A percentile compares a stretch with the other conserved stretches of the same genome.
phyloP scores from a whole-genome alignment of 78 protist genomes.

The Dictyostelium brefeldianum region DNA sequence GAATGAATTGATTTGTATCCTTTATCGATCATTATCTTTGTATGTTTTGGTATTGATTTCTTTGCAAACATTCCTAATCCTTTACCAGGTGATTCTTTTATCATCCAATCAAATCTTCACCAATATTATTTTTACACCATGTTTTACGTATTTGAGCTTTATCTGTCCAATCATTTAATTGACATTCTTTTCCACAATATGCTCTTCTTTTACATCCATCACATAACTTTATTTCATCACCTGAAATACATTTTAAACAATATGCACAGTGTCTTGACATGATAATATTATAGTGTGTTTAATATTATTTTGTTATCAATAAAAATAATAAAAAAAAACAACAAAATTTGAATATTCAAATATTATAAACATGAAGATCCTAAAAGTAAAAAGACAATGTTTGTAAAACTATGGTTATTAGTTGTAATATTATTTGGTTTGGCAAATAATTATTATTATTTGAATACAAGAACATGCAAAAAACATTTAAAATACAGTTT shows the following conservation, averaged over 20 bases:
- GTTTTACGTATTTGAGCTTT: slow-evolving; percentile 14
- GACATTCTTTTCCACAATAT: slow-evolving; percentile 26
- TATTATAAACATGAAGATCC: too few relatives aligned
- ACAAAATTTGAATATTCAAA: too few relatives aligned
- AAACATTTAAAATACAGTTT: too few relatives aligned
- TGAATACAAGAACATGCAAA: too few relatives aligned
- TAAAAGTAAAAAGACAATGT: too few relatives aligned
- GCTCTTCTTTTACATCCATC: slow-evolving; percentile 22
- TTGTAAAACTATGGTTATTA: too few relatives aligned
- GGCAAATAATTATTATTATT: too few relatives aligned
- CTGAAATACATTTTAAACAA: slow-evolving; percentile 9
- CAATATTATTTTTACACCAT: slow-evolving; percentile 41
- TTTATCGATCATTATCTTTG: slow-evolving; percentile 39
- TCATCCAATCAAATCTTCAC: slow-evolving; percentile 56
- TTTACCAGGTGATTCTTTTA: slow-evolving; percentile 8
- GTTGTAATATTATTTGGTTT: too few relatives aligned
- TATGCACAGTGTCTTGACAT: slow-evolving; percentile 47
- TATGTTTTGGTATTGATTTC: slow-evolving; percentile 21
- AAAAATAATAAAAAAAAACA: too few relatives aligned
- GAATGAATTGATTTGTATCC: slow-evolving; percentile 19
- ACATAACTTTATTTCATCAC: slow-evolving; percentile 25
- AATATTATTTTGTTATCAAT: too few relatives aligned
- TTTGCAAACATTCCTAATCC: slow-evolving; percentile 44
- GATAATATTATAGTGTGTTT: too few relatives aligned
- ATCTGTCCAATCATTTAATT: slow-evolving; percentile 24